Evolutionary conservation across 2,329 filamentous ascomycete genomes (phyloP), one percentile per base, ranked within the genome.

Genomic region (Cladosporium velox): DNA sequence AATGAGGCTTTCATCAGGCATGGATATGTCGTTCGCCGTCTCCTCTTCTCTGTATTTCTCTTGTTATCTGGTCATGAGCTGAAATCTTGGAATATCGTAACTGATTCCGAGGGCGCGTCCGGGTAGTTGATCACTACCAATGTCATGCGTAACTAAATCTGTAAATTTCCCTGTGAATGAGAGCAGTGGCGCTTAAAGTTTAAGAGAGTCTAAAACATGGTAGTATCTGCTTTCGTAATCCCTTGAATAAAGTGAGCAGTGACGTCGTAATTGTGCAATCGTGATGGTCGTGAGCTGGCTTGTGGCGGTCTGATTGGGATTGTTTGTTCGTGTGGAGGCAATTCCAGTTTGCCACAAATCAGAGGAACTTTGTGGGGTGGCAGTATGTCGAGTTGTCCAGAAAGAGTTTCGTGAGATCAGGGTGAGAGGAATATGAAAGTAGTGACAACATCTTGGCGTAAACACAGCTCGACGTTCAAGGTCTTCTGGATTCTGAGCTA

Each of bases 401-500:
- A 15, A 52, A 52, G 49, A 12, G 49, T 12, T 18, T 52, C 49
- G n/a, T 30, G n/a, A 34, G 11, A 55, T 11, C 18, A 30, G n/a
- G 18, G n/a, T 21, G 18, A 47, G 12, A 21, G n/a, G 4, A 41
- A 47, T 3, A 28, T 28, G n/a, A 24, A 47, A 12, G 24, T 21
- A 7, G 10, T 1, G 28, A 34, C 30, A 41, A 58, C 11, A 59
- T 15, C 11, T 18, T 59, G 38, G 57, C 57, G 57, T 59, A 44
- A 59, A 59, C 57, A 59, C 57, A 47, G 26, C 26, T 57, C 61
- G 61, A 64, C 61, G 55, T 64, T 57, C 61, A 64, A 64, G 61
- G 61, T 64, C 34, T 64, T 64, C 61, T 64, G 61, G 61, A 64
- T 64, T 64, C 61, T 64, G 61, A 64, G 61, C 61, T 64, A 64